Base-by-base conservation (phyloP, 768 basidiomycete species). In the Tephrocybe sp. region DNA sequence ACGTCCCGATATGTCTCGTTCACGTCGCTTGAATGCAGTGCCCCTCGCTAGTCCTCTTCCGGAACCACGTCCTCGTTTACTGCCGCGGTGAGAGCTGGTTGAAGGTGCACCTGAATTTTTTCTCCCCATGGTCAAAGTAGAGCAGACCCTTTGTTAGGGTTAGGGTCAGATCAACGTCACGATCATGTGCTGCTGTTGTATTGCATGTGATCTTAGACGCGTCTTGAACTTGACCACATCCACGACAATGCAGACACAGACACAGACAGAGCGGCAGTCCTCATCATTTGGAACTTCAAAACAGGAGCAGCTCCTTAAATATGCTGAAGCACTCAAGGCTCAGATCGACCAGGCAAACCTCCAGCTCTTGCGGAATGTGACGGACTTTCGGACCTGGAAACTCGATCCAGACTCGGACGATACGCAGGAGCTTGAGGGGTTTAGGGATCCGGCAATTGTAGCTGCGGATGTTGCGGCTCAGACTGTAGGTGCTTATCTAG, bases 391-490 rank as follows among this genome's bases (percentile, higher is more conserved):
- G 38, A 53, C 69, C 8, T 66, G 65, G 51, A 62, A 61, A 35
- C 55, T 69, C 36, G 66, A 75, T 21, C 51, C 63, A 3, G 74
- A 75, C 21, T 60, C 55, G 13, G 56, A 62, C 3, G 75, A 76
- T 32, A 59, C 60, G 2, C 73, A 71, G 24, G 71, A 71, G 16
- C 25, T 51, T 16, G 47, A 55, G 0, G 62, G 65, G 31, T 52
- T 68, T 21, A 77, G 69, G 49, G 83, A 85, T 58, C 83, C 83
- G 2, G 75, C 72, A 0, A 68, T 84, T 6, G 74, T 86, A 9
- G 75, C 78, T 21, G 74, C 71, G 32, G 81, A 87, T 51, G 78
- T 88, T 5, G 71, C 76, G 19, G 74, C 77, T 7, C 85, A 87
- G 51, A 73, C 78, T 30, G 87, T 86, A 45, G n/a, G 84, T 27